phyloP scores from a whole-genome alignment of 768 basidiomycete species.

The Boletus reticulatus region DNA sequence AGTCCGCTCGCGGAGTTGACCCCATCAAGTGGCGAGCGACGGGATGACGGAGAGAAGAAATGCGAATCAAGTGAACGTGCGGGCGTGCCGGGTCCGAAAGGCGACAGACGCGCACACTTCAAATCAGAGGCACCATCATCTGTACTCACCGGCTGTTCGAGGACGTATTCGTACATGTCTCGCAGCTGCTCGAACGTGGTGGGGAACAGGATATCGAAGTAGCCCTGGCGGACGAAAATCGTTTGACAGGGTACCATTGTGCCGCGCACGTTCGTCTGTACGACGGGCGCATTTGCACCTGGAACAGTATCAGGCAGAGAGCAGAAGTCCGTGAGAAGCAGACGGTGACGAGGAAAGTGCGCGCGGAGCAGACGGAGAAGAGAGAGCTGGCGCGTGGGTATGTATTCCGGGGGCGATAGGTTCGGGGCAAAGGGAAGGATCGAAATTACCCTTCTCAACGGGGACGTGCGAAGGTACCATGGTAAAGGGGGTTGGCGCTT shows the following conservation, averaged over 20 bases:
- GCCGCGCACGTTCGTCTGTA: conserved; percentile 87
- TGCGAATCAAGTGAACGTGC: conserved; percentile 52
- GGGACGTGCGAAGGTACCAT: conserved; percentile 51
- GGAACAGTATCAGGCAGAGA: conserved; percentile 82
- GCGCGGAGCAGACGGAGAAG: conserved; percentile 80
- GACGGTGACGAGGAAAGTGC: conserved; percentile 89
- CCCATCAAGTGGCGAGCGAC: conserved; percentile 68
- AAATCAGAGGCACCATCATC: conserved; percentile 16
- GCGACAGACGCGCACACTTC: conserved; percentile 43
- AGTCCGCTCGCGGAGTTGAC: conserved; percentile 71
- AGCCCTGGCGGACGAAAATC: conserved; percentile 90
- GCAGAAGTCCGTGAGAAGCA: conserved; percentile 92
- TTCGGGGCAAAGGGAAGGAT: conserved; percentile 89
- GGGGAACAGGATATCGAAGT: conserved; percentile 99
- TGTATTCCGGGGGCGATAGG: conserved; percentile 81
- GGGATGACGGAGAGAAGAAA: conserved; percentile 62
- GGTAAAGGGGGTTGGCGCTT: conserved; percentile 57
- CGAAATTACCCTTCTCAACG: conserved; percentile 62
- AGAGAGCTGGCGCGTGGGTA: conserved; percentile 87
- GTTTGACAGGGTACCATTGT: conserved; percentile 87
- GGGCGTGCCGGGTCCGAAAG: conserved; percentile 49
- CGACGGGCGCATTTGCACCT: conserved; percentile 74
- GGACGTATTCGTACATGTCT: conserved; percentile 87
- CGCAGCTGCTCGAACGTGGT: conserved; percentile 82
- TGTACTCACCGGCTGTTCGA: conserved; percentile 53